Percentiles rank a stretch among this genome's conserved stretches.
phyloP scores from a whole-genome alignment of 169 alveolate species.

The Eimeria tenella region DNA sequence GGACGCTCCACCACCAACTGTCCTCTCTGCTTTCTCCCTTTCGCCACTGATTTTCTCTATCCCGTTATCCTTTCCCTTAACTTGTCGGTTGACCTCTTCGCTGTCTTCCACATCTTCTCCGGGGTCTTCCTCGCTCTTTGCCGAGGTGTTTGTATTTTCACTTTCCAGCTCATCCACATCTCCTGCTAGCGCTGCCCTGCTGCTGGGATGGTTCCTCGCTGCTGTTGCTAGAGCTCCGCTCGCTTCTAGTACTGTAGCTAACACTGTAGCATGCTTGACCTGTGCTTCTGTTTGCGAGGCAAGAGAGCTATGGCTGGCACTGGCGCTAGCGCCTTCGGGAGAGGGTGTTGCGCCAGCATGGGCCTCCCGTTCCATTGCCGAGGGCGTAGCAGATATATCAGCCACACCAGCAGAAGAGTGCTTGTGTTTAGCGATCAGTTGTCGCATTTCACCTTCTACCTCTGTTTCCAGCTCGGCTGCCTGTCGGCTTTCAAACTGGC shows the following conservation, averaged over 20 bases:
- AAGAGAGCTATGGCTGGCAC: neutral
- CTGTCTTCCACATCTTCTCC: neutral
- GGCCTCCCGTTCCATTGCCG: slow-evolving; percentile 1
- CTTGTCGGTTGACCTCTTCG: neutral
- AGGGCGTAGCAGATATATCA: slow-evolving; percentile 4
- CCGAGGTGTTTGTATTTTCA: neutral
- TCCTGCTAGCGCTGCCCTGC: neutral
- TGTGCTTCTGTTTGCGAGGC: neutral
- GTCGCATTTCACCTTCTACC: slow-evolving; percentile 21
- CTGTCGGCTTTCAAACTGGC: neutral
- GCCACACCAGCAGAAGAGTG: slow-evolving; percentile 26
- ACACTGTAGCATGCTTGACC: neutral
- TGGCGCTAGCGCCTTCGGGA: too few relatives aligned
- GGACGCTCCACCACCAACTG: slow-evolving; percentile 7
- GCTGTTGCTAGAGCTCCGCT: neutral
- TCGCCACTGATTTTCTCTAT: neutral
- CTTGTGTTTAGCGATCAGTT: slow-evolving; percentile 5
- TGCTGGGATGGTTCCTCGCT: neutral
- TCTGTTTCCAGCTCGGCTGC: slow-evolving; percentile 1
- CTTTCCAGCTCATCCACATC: neutral
- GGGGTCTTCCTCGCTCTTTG: slow-evolving; percentile 1
- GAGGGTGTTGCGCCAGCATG: neutral
- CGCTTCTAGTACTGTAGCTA: neutral
- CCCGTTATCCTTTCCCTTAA: neutral
- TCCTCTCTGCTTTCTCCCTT: slow-evolving; percentile 37